A percentile compares a stretch with the other conserved stretches of the same genome.
Evolutionary conservation across 768 basidiomycete genomes (phyloP).

Genomic region (Phlegmacium glaucopus): DNA sequence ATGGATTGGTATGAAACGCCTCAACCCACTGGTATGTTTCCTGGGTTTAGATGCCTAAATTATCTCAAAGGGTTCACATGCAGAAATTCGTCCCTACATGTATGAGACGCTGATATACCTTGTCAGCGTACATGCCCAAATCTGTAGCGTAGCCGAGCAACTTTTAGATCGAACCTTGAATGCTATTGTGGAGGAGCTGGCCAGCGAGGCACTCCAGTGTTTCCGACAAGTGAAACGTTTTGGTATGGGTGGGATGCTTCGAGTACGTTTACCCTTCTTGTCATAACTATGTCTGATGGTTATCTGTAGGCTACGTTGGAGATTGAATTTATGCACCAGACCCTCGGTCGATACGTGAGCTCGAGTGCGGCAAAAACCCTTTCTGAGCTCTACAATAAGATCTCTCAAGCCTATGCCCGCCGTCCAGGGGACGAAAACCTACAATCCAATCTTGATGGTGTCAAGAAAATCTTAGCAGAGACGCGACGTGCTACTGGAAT

Average conservation of each 20-base stretch:
- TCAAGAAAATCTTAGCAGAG: slow-evolving; percentile 88
- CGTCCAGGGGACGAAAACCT: slow-evolving; percentile 84
- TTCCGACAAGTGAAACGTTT: slow-evolving; percentile 90
- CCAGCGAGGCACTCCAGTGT: slow-evolving; percentile 77
- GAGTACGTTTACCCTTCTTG: slow-evolving; percentile 48
- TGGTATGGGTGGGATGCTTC: slow-evolving; percentile 98
- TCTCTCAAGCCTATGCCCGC: slow-evolving; percentile 88
- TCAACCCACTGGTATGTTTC: slow-evolving; percentile 76
- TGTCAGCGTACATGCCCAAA: slow-evolving; percentile 89
- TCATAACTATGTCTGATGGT: slow-evolving; percentile 1
- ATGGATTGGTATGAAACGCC: slow-evolving; percentile 96
- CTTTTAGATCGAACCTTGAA: slow-evolving; percentile 82
- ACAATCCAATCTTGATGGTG: slow-evolving; percentile 82
- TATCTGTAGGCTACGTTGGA: slow-evolving; percentile 87
- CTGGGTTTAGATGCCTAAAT: neutral
- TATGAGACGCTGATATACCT: slow-evolving; percentile 84
- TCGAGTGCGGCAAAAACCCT: slow-evolving; percentile 77
- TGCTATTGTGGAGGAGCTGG: slow-evolving; percentile 77
- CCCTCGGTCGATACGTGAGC: slow-evolving; percentile 84
- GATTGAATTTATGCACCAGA: slow-evolving; percentile 99
- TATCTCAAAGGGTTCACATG: slow-evolving; percentile 1
- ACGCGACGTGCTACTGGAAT: slow-evolving; percentile 88
- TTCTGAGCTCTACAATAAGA: slow-evolving; percentile 90
- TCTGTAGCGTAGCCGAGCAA: slow-evolving; percentile 74
- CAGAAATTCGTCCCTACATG: slow-evolving; percentile 93